phyloP scores from a whole-genome alignment of 2,329 filamentous ascomycete species.

The Aspergillus ochraceus region DNA sequence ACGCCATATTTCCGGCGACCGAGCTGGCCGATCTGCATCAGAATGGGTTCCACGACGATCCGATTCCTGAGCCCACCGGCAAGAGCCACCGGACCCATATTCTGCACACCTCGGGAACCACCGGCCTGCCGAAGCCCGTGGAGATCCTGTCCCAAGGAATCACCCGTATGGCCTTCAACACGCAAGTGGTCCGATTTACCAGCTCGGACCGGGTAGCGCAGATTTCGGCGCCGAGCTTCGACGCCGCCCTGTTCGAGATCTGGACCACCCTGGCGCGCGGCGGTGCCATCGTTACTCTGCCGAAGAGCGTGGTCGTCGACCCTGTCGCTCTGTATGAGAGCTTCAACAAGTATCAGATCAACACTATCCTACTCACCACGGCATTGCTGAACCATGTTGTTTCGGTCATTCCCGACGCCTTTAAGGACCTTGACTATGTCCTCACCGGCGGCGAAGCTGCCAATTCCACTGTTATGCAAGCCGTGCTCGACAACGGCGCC shows the following conservation, averaged over 20 bases:
- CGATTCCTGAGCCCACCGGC: neutral
- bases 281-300: neutral
- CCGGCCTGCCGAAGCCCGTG: neutral
- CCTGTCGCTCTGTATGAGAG: neutral
- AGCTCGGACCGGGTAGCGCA: neutral
- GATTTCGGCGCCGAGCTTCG: neutral
- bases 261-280: neutral
- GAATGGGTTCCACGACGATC: neutral
- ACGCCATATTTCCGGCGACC: neutral
- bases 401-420: neutral
- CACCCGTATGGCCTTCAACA: neutral
- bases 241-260: conserved; percentile 1
- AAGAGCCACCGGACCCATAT: neutral
- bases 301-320: neutral
- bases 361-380: neutral
- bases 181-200: neutral
- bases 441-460: neutral
- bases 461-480: neutral
- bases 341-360: neutral
- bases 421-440: neutral
- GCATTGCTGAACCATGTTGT: neutral
- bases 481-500: neutral
- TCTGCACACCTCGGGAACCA: neutral
- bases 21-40: neutral
- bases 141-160: neutral